Evolutionary conservation across 2,329 filamentous ascomycete genomes (phyloP).

Genomic region (Microcyclosporella mali): DNA sequence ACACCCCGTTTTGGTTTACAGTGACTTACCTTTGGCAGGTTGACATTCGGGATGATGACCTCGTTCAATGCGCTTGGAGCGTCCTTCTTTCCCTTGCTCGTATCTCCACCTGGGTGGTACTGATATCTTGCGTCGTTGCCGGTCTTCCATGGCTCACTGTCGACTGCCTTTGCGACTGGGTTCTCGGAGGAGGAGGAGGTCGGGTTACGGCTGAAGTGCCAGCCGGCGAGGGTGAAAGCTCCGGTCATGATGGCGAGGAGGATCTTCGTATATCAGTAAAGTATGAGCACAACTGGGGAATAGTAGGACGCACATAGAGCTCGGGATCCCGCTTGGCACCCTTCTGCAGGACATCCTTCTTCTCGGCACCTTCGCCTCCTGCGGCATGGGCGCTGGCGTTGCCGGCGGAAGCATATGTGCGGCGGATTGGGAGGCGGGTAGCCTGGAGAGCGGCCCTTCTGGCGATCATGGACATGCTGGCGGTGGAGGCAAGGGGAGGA

Average conservation of each 20-base stretch:
- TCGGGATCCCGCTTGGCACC: conserved; percentile 66
- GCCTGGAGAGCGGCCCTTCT: conserved; percentile 43
- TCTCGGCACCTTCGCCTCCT: conserved; percentile 33
- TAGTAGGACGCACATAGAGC: conserved; percentile 56
- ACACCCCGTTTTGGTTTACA: neutral
- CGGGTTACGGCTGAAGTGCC: conserved; percentile 80
- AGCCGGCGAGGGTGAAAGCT: conserved; percentile 81
- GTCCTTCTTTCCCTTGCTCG: conserved; percentile 67
- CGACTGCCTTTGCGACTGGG: conserved; percentile 64
- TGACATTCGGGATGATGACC: conserved; percentile 89
- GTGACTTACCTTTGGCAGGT: conserved; percentile 71
- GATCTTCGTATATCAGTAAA: conserved; percentile 52
- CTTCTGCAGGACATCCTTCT: conserved; percentile 50
- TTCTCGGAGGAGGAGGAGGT: conserved; percentile 79
- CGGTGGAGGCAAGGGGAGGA: conserved; percentile 3
- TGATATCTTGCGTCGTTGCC: conserved; percentile 57
- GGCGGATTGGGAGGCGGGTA: conserved; percentile 33
- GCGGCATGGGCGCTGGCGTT: conserved; percentile 39
- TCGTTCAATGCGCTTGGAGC: conserved; percentile 93
- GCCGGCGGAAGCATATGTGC: conserved; percentile 35
- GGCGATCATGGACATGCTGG: conserved; percentile 43
- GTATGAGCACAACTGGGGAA: conserved; percentile 8
- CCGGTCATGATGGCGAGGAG: conserved; percentile 86
- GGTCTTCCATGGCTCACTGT: conserved; percentile 88
- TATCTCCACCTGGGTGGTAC: conserved; percentile 73